Evolutionary conservation across 179 eudicot genomes (phyloP).

Genomic region (Pouteria campechiana): DNA sequence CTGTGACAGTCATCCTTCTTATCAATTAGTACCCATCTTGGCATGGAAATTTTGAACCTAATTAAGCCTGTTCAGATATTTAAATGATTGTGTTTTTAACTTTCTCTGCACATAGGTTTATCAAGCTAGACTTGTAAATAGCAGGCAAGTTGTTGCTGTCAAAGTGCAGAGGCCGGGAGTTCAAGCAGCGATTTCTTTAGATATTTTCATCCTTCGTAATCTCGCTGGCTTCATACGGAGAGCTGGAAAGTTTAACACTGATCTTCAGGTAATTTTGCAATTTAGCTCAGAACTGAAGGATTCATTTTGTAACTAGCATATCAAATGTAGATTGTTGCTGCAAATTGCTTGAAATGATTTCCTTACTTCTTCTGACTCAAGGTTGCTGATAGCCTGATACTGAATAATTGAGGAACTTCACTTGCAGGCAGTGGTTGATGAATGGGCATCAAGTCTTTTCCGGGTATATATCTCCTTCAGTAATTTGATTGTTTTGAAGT

Average conservation of each 20-base stretch:
- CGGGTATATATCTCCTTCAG: conserved; percentile 73
- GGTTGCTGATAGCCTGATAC: not conserved
- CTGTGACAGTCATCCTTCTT: not conserved
- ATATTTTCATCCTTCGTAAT: conserved; percentile 74
- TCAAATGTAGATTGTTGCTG: too few relatives aligned
- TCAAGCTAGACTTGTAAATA: conserved; percentile 60
- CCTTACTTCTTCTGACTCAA: not conserved
- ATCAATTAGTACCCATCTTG: not conserved
- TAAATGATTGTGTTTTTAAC: not conserved
- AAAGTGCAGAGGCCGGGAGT: conserved; percentile 99
- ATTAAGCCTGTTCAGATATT: not conserved
- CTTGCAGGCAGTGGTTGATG: conserved; percentile 90
- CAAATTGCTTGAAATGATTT: too few relatives aligned
- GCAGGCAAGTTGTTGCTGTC: conserved; percentile 73
- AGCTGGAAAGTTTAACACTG: conserved; percentile 80
- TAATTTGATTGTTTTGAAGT: too few relatives aligned
- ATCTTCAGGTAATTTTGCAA: conserved; percentile 59
- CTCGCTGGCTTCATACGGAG: conserved; percentile 63
- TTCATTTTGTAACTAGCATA: not conserved
- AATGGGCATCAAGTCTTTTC: conserved; percentile 96
- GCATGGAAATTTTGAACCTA: not conserved
- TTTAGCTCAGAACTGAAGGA: not conserved
- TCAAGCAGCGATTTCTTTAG: conserved; percentile 88
- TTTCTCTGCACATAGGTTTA: conserved; percentile 64
- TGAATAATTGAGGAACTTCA: not conserved